Evolutionary conservation across 495 filamentous ascomycete genomes (phyloP), one percentile per base, ranked within the genome.

Genomic region (Penicillium simplicissimum): DNA sequence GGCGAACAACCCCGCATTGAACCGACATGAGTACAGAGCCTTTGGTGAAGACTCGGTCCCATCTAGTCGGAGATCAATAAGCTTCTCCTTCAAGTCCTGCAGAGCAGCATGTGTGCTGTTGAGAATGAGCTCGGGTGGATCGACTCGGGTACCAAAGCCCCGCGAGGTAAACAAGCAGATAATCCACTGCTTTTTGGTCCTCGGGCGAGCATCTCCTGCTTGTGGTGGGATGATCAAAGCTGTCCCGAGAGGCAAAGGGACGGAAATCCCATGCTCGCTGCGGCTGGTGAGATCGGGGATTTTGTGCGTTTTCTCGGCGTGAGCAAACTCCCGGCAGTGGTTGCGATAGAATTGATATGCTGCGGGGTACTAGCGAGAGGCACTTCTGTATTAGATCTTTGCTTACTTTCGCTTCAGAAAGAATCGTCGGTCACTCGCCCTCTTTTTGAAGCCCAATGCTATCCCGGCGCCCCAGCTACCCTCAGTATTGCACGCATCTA

Each of bases 401-500:
- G 48, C 34, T 17, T 4, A 11, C 11, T 8, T 9, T 25, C 48
- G 8, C 21, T 23, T 45, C 31, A 52, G 9, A 31, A 0, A 8
- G 8, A 23, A 23, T 11, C 17, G 23, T 23, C 8, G 34, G n/a
- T 36, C 21, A 54, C 61, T n/a, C 58, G 79, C 79, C 49, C 69
- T 71, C 4, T 57, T 38, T 13, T 64, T 68, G 57, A 82, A 81
- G 0, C 42, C 56, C 19, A 51, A 48, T 4, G 79, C 81, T 42
- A 83, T 76, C 1, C 79, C 81, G 0, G 61, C 64, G 0, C 80
- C 80, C 81, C 81, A 83, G 1, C 43, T 54, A 8, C 81, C 81
- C 15, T 68, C 63, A 31, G 68, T 68, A 66, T 81, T 83, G 66
- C 80, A 82, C 13, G 81, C 79, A 57, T 83, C 80, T 82, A 56